Conservation (phyloP, 176 grass and related monocot genomes). For the Carex kokanica region DNA sequence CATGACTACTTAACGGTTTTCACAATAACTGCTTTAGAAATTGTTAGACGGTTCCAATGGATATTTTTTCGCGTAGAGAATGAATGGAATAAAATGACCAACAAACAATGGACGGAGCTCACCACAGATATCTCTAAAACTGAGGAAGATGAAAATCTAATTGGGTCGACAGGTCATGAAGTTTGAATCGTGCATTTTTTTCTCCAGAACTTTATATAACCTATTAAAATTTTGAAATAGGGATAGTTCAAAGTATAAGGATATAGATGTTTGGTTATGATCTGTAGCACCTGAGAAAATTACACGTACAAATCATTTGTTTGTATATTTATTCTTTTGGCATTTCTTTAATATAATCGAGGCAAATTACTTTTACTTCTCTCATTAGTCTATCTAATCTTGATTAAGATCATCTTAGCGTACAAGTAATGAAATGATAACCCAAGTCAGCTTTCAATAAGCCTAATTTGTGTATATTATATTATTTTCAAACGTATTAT, state of each 20-base stretch:
- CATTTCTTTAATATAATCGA: background rate
- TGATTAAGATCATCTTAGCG: background rate
- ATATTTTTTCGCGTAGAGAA: constrained; percentile 97
- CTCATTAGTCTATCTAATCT: background rate
- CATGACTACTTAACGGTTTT: constrained; percentile 92
- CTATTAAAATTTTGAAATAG: constrained; percentile 12
- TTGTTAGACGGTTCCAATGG: constrained; percentile 86
- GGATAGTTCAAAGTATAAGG: background rate
- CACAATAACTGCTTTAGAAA: constrained; percentile 69
- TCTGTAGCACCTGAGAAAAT: background rate
- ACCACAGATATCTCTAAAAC: constrained; percentile 43
- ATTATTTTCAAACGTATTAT: background rate
- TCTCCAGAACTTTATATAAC: background rate
- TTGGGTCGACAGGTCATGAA: constrained; percentile 53
- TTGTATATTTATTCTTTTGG: background rate
- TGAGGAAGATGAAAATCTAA: constrained; percentile 53
- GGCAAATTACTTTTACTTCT: background rate
- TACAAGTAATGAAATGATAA: background rate
- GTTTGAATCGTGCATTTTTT: constrained; percentile 37
- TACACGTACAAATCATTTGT: constrained; percentile 5
- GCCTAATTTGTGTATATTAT: background rate
- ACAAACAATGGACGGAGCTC: constrained; percentile 70
- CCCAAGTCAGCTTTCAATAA: background rate
- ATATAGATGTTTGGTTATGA: background rate
- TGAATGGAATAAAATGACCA: constrained; percentile 91